Evolutionary conservation across 352 stramenopile genomes (phyloP), one percentile per base, ranked within the genome.

Genomic region (Pythium sp.): DNA sequence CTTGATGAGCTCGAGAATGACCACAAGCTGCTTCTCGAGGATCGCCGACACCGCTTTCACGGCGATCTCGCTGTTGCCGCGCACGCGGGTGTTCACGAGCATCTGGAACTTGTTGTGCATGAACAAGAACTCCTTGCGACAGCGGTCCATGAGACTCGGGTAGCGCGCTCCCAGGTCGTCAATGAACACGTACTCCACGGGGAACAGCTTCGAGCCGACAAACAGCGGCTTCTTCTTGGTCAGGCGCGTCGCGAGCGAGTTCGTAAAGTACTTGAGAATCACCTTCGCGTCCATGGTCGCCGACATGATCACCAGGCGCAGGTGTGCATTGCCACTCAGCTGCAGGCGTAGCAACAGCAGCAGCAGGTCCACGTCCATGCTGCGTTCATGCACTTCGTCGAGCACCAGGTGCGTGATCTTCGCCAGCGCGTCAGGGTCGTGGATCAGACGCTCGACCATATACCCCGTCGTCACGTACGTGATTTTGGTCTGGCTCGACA

Each of bases 401-500:
- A 99, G 91, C 20, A 99, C 89, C 18, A 99, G 77, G 73, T 99
- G 96, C 43, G 96, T 98, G 62, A 98, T 89, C 18, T 76, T 80
- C 51, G 86, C 58, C 53, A 99, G 91, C 20, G 81, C 79, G 8
- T 97, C 81, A 11, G 89, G 81, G 70, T 98, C 83, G 72, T 98
- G 95, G 47, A 98, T 98, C 24, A 99, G 78, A 0, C 98, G 79
- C 61, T 98, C 82, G 7, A 98, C 89, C 72, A 99, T 94, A 68
- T 99, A 99, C 2, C 97, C 97, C 18, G 96, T 98, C 36, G 97
- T 99, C 1, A 98, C 94, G 65, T 99, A 99, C 70, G 89, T 98
- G 62, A 98, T 97, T 61, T 92, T 89, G 2, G 97, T 98, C 12
- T 80, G 81, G 51, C 94, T 87, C 46, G 93, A 93, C 47, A 97